Conservation (phyloP, 2,329 filamentous ascomycete species). For the Penicillium sp. region DNA sequence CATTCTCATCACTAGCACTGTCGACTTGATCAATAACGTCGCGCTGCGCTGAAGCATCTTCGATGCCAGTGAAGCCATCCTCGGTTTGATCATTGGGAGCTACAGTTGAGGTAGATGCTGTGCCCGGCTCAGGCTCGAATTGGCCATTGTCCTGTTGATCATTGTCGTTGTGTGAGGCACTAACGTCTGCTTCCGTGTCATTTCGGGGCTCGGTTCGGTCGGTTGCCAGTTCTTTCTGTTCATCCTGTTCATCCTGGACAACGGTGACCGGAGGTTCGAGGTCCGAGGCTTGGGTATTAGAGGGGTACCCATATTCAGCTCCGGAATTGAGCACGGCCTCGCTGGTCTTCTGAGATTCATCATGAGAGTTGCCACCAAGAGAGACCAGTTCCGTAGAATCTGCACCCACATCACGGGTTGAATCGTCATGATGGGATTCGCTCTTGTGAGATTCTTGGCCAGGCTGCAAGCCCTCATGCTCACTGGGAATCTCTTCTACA, state of each 20-base stretch:
- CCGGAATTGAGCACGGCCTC: neutral
- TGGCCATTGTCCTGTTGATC: slow-evolving; percentile 15
- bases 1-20: slow-evolving; percentile 1
- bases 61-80: slow-evolving; percentile 9
- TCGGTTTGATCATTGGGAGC: slow-evolving; percentile 18
- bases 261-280: no score
- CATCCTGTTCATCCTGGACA: no score
- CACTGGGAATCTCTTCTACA: slow-evolving; percentile 15
- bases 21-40: neutral
- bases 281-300: no score
- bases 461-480: slow-evolving; percentile 8
- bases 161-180: no score
- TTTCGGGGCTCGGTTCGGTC: neutral
- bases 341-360: neutral
- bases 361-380: neutral
- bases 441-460: slow-evolving; percentile 17
- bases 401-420: neutral
- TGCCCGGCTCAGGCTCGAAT: slow-evolving; percentile 14
- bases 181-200: slow-evolving; percentile 2
- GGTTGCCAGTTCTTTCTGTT: no score
- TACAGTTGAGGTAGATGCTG: slow-evolving; percentile 29
- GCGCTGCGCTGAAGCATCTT: neutral
- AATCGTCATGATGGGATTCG: slow-evolving; percentile 7
- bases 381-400: neutral
- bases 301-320: no score